Evolutionary conservation across 805 yeast genomes (phyloP).

Genomic region (Myxozyma udenii): DNA sequence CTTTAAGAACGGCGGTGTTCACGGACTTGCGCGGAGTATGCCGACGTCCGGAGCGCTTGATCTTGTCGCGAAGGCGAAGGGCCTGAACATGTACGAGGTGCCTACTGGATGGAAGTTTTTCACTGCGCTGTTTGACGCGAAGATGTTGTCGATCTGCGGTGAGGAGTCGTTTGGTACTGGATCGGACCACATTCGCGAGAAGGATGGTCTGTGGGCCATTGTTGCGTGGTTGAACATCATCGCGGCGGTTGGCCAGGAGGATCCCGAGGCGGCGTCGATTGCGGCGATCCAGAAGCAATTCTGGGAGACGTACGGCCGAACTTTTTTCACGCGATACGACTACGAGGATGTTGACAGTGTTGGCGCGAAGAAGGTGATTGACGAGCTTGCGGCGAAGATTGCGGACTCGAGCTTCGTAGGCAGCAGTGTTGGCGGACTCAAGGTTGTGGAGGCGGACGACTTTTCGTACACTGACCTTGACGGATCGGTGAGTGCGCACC

Average conservation of each 20-base stretch:
- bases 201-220: conserved; percentile 97
- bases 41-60: conserved; percentile 96
- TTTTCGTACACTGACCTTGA: conserved; percentile 92
- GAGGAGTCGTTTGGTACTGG: conserved; percentile 99
- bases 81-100: conserved; percentile 79
- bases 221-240: conserved; percentile 95
- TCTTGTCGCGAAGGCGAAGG: conserved; percentile 76
- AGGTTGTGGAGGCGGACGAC: conserved; percentile 75
- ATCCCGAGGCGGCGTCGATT: conserved; percentile 66
- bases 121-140: conserved; percentile 91
- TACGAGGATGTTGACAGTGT: conserved; percentile 77
- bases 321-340: conserved; percentile 95
- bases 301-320: conserved; percentile 91
- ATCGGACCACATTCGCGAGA: conserved; percentile 93
- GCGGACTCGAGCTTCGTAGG: conserved; percentile 50
- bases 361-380: conserved; percentile 69
- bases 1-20: conserved; percentile 76
- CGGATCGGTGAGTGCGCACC: conserved; percentile 82
- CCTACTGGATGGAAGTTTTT: conserved; percentile 98
- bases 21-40: conserved; percentile 95
- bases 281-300: conserved; percentile 75
- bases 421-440: conserved; percentile 49
- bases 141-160: conserved; percentile 92
- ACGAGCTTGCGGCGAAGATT: conserved; percentile 45
- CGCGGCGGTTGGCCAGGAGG: conserved; percentile 67